These are phyloP conservation scores for Lathyrus aphaca DNA, from an alignment of 306 rosid species.

Conservation along the genomic window DNA sequence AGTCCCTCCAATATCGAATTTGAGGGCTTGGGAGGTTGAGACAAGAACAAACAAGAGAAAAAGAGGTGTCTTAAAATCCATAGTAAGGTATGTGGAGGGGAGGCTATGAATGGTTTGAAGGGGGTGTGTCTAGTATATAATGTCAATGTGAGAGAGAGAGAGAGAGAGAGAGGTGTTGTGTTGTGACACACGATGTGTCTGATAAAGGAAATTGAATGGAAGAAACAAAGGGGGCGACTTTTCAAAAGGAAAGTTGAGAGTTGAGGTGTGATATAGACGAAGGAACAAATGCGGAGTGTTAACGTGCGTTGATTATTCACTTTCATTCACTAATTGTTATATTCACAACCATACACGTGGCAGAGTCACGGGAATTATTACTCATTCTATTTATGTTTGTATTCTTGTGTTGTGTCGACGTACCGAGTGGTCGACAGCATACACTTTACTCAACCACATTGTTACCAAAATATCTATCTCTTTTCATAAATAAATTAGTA, in stretches of 20 bases:
- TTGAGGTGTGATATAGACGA: too few relatives aligned
- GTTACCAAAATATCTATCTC: too few relatives aligned
- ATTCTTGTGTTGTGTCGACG: too few relatives aligned
- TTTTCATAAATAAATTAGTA: too few relatives aligned
- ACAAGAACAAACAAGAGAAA: constrained; percentile 37
- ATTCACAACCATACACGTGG: background rate
- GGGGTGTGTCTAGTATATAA: background rate
- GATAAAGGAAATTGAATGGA: too few relatives aligned
- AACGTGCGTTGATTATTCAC: too few relatives aligned
- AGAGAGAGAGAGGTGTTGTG: too few relatives aligned
- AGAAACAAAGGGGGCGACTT: too few relatives aligned
- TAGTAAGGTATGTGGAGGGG: background rate
- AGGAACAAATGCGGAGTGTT: background rate
- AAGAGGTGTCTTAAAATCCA: constrained; percentile 43
- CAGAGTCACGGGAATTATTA: background rate
- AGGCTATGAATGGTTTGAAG: background rate
- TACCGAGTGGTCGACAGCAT: too few relatives aligned
- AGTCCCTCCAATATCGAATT: constrained; percentile 62
- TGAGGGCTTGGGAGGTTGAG: constrained; percentile 47
- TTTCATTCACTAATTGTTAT: background rate
- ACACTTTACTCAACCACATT: too few relatives aligned
- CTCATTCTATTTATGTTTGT: background rate
- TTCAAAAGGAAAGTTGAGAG: background rate
- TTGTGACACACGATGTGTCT: too few relatives aligned
- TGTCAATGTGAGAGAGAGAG: background rate